Base-by-base conservation (phyloP, 2,329 filamentous ascomycete species). In the Penicillium brasilianum region DNA sequence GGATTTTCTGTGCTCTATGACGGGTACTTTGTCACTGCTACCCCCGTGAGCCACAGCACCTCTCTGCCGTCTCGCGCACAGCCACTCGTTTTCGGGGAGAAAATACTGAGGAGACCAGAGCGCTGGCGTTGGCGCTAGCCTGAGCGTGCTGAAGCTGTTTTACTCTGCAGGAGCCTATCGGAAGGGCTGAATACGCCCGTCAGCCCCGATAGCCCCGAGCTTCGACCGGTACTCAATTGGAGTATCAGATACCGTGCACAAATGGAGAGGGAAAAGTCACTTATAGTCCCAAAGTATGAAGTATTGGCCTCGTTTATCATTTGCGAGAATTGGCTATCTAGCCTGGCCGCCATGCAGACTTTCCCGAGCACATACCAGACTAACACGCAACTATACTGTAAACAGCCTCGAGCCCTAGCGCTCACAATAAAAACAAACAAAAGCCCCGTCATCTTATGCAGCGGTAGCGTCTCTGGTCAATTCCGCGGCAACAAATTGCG, bases 111-210 rank as follows among this genome's bases (percentile, higher is more conserved):
- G 34, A 20, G 49, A 52, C n/a, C 32, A 39, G 34, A 53, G 50
- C 32, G 36, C 18, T n/a, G 50, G 14, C 36, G 32, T 9, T 34
- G 4, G 8, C 4, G 34, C 50, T 39, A 53, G 34, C 34, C 34
- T 28, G 34, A 53, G 20, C 20, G 50, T 22, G n/a, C n/a, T 50
- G 28, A 28, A 28, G 18, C 20, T 25, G 34, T 37, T 53, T 3
- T 37, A 14, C 20, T 16, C 32, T 37, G 50, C 50, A 53, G 20
- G n/a, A 39, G 50, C 50, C 50, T 53, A 53, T 53, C 50, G 50
- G 50, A 39, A 37, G 50, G 16, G 10, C 39, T 25, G 32, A 53
- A 52, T 37, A 34, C 30, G 34, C 50, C 50, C 50, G 50, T 28
- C 50, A 25, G 22, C 20, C 34, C 50, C 22, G 34, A 39, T 41